Evolutionary conservation across 108 stramenopile genomes (phyloP), one percentile per base, ranked within the genome.

Genomic region (Asterionellopsis glacialis): DNA sequence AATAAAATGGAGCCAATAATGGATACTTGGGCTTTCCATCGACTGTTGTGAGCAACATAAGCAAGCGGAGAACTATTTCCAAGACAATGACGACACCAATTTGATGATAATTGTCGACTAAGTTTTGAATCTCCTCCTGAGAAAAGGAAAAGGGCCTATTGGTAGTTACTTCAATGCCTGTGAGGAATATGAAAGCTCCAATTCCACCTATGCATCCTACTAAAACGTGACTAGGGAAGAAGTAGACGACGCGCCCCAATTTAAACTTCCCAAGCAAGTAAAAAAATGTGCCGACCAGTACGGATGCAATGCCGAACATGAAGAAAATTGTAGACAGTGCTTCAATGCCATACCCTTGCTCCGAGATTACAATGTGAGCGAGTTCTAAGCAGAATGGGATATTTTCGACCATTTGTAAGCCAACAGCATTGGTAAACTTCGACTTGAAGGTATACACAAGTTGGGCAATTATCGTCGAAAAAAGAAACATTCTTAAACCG

Each of bases 151-250:
- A 85, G 25, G 56, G 47, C 23, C 52, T 54, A 57, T 87, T 67
- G 21, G 73, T 55, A 0, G 90, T 82, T 0, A 91, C 84, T 68
- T 91, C 88, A 10, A 95, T 57, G 11, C 65, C 82, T 1, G 90
- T 91, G n/a, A 61, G 77, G 39, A 74, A 73, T 19, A 95, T 70
- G 62, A 80, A 82, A 12, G 83, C 61, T 6, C 93, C 93, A 60
- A 94, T 88, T 9, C 93, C 93, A 24, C 85, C 84, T 62, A 95
- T 91, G 51, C 83, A 90, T 11, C 90, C 94, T 27, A 88, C 73
- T 39, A 92, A 50, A 12, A 92, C 89, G 45, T 91, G 94, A 3
- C 55, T 71, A 7, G 94, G 94, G 63, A 95, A 88, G 61, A 75
- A 92, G 61, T 92, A 87, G 6, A 90, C 70, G 2, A 91, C 57